Evolutionary conservation across 2,329 filamentous ascomycete genomes (phyloP).

Genomic region (Pseudomassariella vexata): DNA sequence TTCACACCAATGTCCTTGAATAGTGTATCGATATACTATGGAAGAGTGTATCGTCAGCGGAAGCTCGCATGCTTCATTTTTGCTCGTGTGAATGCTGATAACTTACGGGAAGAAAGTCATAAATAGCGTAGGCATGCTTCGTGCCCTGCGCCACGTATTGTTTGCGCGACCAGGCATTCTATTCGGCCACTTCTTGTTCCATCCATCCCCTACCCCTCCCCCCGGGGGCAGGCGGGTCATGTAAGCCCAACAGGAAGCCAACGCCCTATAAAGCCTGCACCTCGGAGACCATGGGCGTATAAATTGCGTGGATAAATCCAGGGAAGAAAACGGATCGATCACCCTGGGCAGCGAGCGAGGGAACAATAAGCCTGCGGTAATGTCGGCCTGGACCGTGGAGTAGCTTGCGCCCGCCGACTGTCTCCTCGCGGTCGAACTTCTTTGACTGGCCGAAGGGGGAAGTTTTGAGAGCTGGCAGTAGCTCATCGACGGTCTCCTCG

Average conservation of each 20-base stretch:
- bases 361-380: conserved; percentile 10
- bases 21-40: conserved; percentile 1
- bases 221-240: conserved; percentile 20
- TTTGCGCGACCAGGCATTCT: conserved; percentile 25
- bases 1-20: conserved; percentile 1
- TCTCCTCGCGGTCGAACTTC: background rate
- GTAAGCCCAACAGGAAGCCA: conserved; percentile 18
- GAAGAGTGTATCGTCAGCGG: too few species aligned
- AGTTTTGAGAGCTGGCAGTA: conserved; percentile 6
- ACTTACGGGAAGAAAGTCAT: conserved; percentile 24
- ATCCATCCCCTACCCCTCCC: conserved; percentile 16
- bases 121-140: conserved; percentile 24
- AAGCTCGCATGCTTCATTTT: too few species aligned
- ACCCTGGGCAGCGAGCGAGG: conserved; percentile 18
- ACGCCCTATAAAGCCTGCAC: conserved; percentile 25
- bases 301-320: conserved; percentile 22
- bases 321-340: conserved; percentile 26
- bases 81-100: too few species aligned
- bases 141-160: conserved; percentile 23
- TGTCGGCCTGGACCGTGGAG: conserved; percentile 2
- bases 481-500: conserved; percentile 1
- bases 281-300: conserved; percentile 20
- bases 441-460: too few species aligned
- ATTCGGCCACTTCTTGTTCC: conserved; percentile 22
- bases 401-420: background rate